A percentile compares a stretch with the other conserved stretches of the same genome.
Conservation (phyloP, 2,329 filamentous ascomycete genomes). For the Botrytis sinoallii region DNA sequence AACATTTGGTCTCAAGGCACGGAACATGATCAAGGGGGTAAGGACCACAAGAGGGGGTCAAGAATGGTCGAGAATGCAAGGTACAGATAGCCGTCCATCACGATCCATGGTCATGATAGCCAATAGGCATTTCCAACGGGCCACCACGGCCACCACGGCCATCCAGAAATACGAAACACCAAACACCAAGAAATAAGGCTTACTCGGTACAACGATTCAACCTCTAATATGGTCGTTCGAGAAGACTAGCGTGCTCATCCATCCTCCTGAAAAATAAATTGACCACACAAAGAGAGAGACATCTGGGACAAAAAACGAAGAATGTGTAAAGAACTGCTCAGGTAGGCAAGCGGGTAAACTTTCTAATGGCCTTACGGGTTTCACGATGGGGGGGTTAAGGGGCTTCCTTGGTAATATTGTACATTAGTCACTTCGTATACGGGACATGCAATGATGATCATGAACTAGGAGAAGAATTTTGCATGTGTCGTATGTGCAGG, state of each 20-base stretch:
- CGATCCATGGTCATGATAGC: neutral
- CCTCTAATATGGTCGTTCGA: neutral
- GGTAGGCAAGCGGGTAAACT: neutral
- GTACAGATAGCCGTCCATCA: neutral
- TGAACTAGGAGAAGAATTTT: neutral
- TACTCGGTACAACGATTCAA: neutral
- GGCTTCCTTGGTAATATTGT: neutral
- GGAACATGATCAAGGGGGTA: neutral
- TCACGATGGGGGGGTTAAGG: neutral
- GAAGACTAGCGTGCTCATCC: neutral
- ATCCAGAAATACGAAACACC: neutral
- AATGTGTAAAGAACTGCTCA: neutral
- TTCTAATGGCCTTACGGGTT: neutral
- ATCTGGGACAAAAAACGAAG: neutral
- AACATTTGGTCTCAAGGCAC: neutral
- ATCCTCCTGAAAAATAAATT: neutral
- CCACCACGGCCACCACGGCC: neutral
- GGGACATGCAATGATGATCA: neutral
- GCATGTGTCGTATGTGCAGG: neutral
- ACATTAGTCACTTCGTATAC: neutral
- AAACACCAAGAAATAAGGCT: neutral
- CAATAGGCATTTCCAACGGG: neutral
- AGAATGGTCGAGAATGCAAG: slow-evolving; percentile 17
- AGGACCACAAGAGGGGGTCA: neutral
- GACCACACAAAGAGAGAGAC: neutral